Percentiles rank a stretch among this genome's conserved stretches.
Evolutionary conservation across 192 early-diverging fungal species (phyloP).

Genomic region (Tieghemiomyces parasiticus): DNA sequence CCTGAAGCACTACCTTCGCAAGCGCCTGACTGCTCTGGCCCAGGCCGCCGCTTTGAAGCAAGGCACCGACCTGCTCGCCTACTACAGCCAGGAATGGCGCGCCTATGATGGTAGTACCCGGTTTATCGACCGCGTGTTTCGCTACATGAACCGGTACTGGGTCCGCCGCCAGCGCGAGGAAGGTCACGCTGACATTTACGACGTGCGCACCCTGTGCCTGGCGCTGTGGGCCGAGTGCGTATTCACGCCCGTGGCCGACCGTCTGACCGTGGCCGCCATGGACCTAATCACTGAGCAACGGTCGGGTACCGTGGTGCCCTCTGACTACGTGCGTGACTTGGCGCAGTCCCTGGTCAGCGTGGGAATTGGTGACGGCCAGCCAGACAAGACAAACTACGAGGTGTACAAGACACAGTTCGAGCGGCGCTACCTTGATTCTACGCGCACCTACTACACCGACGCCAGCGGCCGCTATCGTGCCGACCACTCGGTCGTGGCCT

Average conservation of each 20-base stretch:
- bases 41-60: slow-evolving; percentile 40
- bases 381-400: not conserved
- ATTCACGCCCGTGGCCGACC: slow-evolving; percentile 47
- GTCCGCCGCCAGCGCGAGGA: slow-evolving; percentile 93
- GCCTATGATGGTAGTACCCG: slow-evolving; percentile 74
- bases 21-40: slow-evolving; percentile 30
- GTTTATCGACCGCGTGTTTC: slow-evolving; percentile 80
- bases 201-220: slow-evolving; percentile 79
- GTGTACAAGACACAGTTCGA: not conserved
- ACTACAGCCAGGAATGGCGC: slow-evolving; percentile 81
- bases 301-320: not conserved
- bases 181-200: slow-evolving; percentile 69
- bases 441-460: not conserved
- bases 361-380: not conserved
- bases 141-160: slow-evolving; percentile 95
- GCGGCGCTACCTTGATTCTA: not conserved
- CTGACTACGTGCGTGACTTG: slow-evolving; percentile 1
- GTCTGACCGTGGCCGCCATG: slow-evolving; percentile 46
- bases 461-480: not conserved
- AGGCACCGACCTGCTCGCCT: slow-evolving; percentile 72
- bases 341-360: slow-evolving; percentile 2
- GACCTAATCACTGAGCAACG: not conserved
- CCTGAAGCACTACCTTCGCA: slow-evolving; percentile 35
- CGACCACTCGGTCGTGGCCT: slow-evolving; percentile 1
- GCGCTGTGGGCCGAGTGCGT: slow-evolving; percentile 65